phyloP scores from a whole-genome alignment of 257 asterid species.

The Datura wrightii region DNA sequence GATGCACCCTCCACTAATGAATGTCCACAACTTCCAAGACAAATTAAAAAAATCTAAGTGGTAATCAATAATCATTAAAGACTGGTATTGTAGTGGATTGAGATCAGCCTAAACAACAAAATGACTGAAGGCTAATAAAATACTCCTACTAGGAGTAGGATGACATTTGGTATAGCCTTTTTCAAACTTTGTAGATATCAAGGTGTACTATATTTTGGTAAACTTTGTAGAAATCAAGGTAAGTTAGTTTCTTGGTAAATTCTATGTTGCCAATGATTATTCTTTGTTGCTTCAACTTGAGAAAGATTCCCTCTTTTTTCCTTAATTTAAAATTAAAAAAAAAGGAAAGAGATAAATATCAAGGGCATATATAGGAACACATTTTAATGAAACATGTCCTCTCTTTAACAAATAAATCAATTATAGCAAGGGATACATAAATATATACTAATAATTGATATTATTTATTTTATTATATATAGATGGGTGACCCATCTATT shows the following conservation, averaged over 20 bases:
- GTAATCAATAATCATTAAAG: neutral
- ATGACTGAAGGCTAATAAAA: constrained; percentile 6
- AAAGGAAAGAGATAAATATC: neutral
- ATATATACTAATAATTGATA: neutral
- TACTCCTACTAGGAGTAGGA: neutral
- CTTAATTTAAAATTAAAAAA: neutral
- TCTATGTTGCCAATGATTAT: constrained; percentile 28
- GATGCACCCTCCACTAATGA: neutral
- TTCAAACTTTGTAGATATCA: neutral
- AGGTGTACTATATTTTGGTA: neutral
- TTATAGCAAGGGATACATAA: neutral
- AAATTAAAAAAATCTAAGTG: neutral
- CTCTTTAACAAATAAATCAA: neutral
- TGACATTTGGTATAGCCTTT: neutral
- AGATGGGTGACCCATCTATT: neutral
- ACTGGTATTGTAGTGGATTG: neutral
- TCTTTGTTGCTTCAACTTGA: constrained; percentile 30
- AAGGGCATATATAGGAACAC: neutral
- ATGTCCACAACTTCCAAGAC: constrained; percentile 1
- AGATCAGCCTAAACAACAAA: constrained; percentile 7
- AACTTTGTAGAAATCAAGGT: constrained; percentile 38
- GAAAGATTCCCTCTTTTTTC: neutral
- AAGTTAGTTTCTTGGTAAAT: constrained; percentile 30
- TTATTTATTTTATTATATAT: neutral
- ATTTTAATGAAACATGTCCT: neutral